A percentile compares a stretch with the other conserved stretches of the same genome.
phyloP scores from a whole-genome alignment of 2,329 filamentous ascomycete genomes.

The Penicillium psychrosexuale region DNA sequence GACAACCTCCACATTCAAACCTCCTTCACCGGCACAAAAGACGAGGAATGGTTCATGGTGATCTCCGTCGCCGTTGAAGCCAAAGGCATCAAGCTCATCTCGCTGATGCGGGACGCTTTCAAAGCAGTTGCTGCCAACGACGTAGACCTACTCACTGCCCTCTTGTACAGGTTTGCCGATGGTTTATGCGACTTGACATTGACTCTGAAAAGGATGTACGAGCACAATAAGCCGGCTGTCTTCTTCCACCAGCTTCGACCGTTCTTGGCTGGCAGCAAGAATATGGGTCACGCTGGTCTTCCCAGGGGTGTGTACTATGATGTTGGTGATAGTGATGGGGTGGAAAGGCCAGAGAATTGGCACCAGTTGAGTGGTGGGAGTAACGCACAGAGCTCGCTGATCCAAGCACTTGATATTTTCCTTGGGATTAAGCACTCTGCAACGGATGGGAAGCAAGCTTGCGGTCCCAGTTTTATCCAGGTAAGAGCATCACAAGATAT shows the following conservation, averaged over 20 bases:
- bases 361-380: conserved; percentile 53
- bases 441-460: conserved; percentile 32
- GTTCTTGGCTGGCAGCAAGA: conserved; percentile 53
- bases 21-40: conserved; percentile 40
- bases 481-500: conserved; percentile 16
- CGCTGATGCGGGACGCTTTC: conserved; percentile 48
- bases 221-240: conserved; percentile 47
- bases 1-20: conserved; percentile 34
- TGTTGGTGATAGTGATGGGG: conserved; percentile 45
- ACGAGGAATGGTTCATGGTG: conserved; percentile 50
- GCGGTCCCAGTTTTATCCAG: conserved; percentile 30
- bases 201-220: conserved; percentile 52
- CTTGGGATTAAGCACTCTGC: conserved; percentile 50
- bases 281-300: conserved; percentile 52
- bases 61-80: conserved; percentile 55
- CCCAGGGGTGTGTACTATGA: conserved; percentile 54
- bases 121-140: conserved; percentile 44
- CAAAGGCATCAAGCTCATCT: conserved; percentile 46
- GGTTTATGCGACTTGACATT: conserved; percentile 43
- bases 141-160: conserved; percentile 34
- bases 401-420: conserved; percentile 54
- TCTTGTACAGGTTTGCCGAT: conserved; percentile 41
- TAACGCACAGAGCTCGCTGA: conserved; percentile 54
- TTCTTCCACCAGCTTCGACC: conserved; percentile 55
- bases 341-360: conserved; percentile 43